Evolutionary conservation across 2,329 filamentous ascomycete species (phyloP).

Genomic region (Alternaria gansuensis): DNA sequence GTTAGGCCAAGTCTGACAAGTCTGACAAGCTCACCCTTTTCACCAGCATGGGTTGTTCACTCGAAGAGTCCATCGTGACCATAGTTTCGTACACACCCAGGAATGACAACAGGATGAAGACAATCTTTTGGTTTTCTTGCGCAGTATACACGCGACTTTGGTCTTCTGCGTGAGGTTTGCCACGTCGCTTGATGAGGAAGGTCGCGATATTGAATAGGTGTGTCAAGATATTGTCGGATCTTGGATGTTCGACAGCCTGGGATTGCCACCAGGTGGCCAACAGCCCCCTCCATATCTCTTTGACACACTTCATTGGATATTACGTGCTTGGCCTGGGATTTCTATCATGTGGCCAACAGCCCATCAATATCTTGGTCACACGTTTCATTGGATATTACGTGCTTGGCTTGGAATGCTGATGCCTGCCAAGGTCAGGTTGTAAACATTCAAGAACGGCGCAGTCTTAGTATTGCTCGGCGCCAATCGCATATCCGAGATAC

Average conservation of each 20-base stretch:
- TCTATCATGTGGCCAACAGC: constrained; percentile 8
- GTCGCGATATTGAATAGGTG: constrained; percentile 16
- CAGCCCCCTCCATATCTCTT: not conserved
- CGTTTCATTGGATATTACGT: not conserved
- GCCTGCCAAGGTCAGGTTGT: constrained; percentile 14
- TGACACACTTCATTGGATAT: not conserved
- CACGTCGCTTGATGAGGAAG: constrained; percentile 29
- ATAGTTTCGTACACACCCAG: not conserved
- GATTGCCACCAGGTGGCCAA: constrained; percentile 8
- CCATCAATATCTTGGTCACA: not conserved
- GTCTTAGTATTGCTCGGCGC: constrained; percentile 29
- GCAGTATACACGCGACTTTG: not conserved
- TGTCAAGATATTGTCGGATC: constrained; percentile 10
- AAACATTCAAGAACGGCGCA: constrained; percentile 8
- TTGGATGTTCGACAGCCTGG: not conserved
- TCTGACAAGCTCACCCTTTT: not conserved
- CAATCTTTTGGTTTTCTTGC: not conserved
- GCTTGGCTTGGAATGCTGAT: constrained; percentile 20
- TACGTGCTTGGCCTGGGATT: constrained; percentile 15
- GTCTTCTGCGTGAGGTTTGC: not conserved
- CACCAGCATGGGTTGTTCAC: not conserved
- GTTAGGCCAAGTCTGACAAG: not conserved
- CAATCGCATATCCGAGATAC: constrained; percentile 21
- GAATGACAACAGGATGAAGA: not conserved
- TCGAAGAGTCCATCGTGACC: not conserved